Conservation (phyloP, 2,329 filamentous ascomycete genomes). For the Cordyceps fumosorosea region DNA sequence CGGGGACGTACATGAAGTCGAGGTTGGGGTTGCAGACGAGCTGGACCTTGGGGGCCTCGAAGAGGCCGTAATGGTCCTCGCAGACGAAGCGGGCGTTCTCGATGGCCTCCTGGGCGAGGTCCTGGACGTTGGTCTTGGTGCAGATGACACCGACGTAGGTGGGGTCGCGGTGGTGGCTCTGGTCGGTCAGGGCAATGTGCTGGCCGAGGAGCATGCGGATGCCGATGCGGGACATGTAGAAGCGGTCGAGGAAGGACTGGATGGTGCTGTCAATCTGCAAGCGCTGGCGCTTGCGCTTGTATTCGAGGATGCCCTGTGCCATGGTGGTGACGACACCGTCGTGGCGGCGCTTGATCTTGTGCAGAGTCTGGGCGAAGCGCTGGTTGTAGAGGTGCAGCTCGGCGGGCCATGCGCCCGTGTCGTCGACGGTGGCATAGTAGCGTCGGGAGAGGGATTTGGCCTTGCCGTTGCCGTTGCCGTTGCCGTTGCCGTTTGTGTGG, state of each 20-base stretch:
- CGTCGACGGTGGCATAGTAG: conserved; percentile 92
- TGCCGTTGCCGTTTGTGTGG: conserved; percentile 33
- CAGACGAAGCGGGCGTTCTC: conserved; percentile 99
- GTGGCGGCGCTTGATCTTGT: conserved; percentile 92
- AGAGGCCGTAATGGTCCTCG: conserved; percentile 96
- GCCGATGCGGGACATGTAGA: conserved; percentile 99
- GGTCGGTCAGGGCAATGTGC: conserved; percentile 93
- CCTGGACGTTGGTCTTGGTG: conserved; percentile 93
- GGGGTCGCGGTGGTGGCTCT: conserved; percentile 80
- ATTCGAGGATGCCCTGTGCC: conserved; percentile 95
- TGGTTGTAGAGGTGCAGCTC: conserved; percentile 93
- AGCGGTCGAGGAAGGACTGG: conserved; percentile 94
- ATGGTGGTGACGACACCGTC: conserved; percentile 97
- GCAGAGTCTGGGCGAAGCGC: conserved; percentile 78
- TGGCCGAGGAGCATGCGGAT: conserved; percentile 99
- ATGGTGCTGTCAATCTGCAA: conserved; percentile 99
- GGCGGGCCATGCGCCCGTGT: conserved; percentile 82
- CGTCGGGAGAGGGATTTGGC: conserved; percentile 43
- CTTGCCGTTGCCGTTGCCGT: conserved; percentile 41
- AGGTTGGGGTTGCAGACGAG: conserved; percentile 91
- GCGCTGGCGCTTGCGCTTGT: conserved; percentile 90
- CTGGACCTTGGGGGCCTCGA: conserved; percentile 93
- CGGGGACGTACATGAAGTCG: conserved; percentile 99
- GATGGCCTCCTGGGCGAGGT: conserved; percentile 93
- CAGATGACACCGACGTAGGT: conserved; percentile 98